Evolutionary conservation across 495 filamentous ascomycete species (phyloP).

Genomic region (Penicillium diatomitis): DNA sequence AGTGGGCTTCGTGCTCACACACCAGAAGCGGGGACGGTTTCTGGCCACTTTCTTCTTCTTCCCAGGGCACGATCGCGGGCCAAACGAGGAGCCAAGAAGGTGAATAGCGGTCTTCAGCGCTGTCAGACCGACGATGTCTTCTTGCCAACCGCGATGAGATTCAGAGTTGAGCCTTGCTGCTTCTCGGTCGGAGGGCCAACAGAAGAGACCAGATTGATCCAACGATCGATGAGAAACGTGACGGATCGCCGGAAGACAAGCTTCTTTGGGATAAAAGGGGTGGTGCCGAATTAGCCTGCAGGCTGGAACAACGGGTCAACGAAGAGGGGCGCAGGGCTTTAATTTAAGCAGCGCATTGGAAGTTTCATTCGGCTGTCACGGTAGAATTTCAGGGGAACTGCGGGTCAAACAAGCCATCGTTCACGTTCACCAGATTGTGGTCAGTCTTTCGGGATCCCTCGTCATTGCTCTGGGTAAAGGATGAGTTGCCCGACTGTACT

Average conservation of each 20-base stretch:
- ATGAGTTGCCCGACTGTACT: no score
- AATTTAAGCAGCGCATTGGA: no score
- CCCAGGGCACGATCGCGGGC: neutral
- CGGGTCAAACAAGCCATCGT: conserved; percentile 9
- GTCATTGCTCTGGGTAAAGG: no score
- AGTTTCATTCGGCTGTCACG: no score
- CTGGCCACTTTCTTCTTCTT: no score
- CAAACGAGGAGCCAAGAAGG: no score
- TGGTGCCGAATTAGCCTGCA: conserved; percentile 5
- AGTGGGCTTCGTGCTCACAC: neutral
- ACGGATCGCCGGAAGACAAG: conserved; percentile 21
- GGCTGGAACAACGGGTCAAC: neutral
- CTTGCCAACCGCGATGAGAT: no score
- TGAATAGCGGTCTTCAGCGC: no score
- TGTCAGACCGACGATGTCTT: no score
- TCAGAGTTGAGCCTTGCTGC: neutral
- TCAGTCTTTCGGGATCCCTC: no score
- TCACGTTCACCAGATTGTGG: no score
- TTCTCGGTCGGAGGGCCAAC: conserved; percentile 10
- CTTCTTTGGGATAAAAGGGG: conserved; percentile 24
- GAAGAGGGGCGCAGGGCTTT: neutral
- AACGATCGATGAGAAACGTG: conserved; percentile 19
- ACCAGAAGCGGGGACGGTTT: neutral
- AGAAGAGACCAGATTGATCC: conserved; percentile 8
- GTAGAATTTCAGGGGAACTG: conserved; percentile 1